Base-by-base conservation (phyloP, 2,329 filamentous ascomycete species). In the Metarhizium guizhouense region DNA sequence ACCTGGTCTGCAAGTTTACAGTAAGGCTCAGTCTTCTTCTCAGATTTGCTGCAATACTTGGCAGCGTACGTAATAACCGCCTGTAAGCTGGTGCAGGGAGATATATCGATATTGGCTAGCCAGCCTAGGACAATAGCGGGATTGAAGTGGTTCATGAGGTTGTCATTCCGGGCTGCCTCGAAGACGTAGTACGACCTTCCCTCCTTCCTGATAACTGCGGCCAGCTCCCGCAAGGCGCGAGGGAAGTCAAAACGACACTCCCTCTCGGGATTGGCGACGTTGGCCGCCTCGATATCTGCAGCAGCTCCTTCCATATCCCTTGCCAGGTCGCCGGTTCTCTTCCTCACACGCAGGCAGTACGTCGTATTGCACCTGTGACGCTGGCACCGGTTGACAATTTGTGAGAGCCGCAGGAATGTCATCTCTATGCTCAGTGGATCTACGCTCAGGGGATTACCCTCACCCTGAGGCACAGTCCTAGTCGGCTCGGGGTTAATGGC, bases 371-470 rank as follows among this genome's bases (percentile, higher is more conserved):
- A 55, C 48, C 34, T 55, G 48, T 55, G 54, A 25, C 54, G 54
- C 40, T 55, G 54, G 54, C 47, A 51, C 4, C 54, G 47, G 54
- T 55, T 55, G 47, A 55, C 47, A 16, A 55, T 52, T 51, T 51
- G 47, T 47, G 54, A 51, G 36, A 55, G 48, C 47, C 48, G 47
- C 54, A 51, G 54, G 48, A 55, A 55, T 38, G 54, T 55, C 48
- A 52, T 43, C 6, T 55, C 48, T 4, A 43, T 47, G 48, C 47
- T 47, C 18, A 52, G 54, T 10, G 54, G 48, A 51, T 51, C 51
- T 20, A 20, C 20, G 20, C 20, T 20, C 45, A 54, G 47, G 16
- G 50, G 25, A 6, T 40, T 38, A 3, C 30, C 50, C 29, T 52
- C 50, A 11, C 50, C 29, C 30, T 52, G 40, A 2, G 10, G 40